These are phyloP conservation scores for Acephala macrosclerotiorum DNA, from an alignment of 2,329 filamentous ascomycete species.

Conservation along the genomic window DNA sequence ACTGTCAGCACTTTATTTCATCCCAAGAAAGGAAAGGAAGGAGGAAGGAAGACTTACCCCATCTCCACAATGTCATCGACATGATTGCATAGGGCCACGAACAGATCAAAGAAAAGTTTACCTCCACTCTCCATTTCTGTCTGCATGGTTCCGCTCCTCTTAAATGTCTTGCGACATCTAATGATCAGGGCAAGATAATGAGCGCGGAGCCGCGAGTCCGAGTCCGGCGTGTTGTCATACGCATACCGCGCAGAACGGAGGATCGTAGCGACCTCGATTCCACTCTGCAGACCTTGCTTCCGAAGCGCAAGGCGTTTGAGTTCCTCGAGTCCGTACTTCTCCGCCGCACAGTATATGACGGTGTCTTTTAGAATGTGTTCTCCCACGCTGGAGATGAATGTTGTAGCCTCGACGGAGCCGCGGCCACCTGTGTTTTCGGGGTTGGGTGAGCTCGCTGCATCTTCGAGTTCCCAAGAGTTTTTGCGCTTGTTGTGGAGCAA, in stretches of 20 bases:
- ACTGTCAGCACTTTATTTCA: slow-evolving; percentile 32
- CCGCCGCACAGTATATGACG: slow-evolving; percentile 91
- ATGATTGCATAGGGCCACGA: slow-evolving; percentile 98
- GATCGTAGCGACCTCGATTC: slow-evolving; percentile 91
- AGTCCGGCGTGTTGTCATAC: slow-evolving; percentile 93
- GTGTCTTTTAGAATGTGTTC: slow-evolving; percentile 89
- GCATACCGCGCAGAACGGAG: slow-evolving; percentile 93
- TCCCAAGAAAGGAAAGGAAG: no score
- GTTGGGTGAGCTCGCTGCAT: slow-evolving; percentile 64
- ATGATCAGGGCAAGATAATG: slow-evolving; percentile 98
- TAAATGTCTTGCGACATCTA: slow-evolving; percentile 96
- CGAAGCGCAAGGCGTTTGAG: slow-evolving; percentile 90
- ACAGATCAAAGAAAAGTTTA: slow-evolving; percentile 96
- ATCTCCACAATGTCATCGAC: slow-evolving; percentile 94
- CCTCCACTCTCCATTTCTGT: slow-evolving; percentile 95
- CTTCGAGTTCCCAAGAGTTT: slow-evolving; percentile 90
- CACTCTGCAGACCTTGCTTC: slow-evolving; percentile 90
- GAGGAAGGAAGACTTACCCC: slow-evolving; percentile 50
- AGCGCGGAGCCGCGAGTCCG: slow-evolving; percentile 90
- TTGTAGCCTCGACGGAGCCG: slow-evolving; percentile 75
- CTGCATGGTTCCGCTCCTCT: slow-evolving; percentile 98
- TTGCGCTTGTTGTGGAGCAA: slow-evolving; percentile 86
- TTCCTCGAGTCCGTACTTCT: slow-evolving; percentile 89
- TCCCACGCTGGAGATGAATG: slow-evolving; percentile 77
- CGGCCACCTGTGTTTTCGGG: slow-evolving; percentile 62